Conservation (phyloP, 306 rosid genomes). For the Morella rubra region DNA sequence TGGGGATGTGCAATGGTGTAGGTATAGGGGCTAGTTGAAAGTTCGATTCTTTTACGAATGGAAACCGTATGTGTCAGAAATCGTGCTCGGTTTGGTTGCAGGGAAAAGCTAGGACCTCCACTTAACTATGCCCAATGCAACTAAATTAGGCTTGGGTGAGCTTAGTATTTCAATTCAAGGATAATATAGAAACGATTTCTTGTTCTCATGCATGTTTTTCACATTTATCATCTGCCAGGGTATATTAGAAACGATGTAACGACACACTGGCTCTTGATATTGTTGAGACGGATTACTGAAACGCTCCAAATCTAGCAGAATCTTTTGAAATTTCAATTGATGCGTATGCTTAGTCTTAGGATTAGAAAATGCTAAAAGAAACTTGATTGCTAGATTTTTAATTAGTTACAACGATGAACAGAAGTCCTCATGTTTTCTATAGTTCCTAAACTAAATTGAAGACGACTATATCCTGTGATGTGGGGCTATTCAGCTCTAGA, state of each 20-base stretch:
- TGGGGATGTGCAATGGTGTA: not conserved
- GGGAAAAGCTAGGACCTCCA: not conserved
- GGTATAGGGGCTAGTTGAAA: not conserved
- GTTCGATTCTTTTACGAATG: not conserved
- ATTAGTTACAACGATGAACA: not conserved
- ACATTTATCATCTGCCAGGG: too few species aligned
- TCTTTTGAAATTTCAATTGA: not conserved
- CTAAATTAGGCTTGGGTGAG: not conserved
- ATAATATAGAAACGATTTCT: not conserved
- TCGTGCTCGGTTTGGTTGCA: conserved; percentile 21
- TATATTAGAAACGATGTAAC: too few species aligned
- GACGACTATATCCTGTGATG: not conserved
- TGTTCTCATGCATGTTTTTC: not conserved
- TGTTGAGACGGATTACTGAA: not conserved
- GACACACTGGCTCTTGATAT: not conserved
- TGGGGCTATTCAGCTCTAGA: not conserved
- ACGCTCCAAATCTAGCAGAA: not conserved
- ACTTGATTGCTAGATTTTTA: not conserved
- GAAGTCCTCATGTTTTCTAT: not conserved
- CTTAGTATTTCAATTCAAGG: not conserved
- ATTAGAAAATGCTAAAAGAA: not conserved
- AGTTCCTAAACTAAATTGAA: not conserved
- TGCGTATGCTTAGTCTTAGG: not conserved
- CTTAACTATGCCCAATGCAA: not conserved
- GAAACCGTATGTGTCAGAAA: not conserved